Percentiles rank a stretch among this genome's conserved stretches.
Conservation (phyloP, 2,329 filamentous ascomycete genomes). For the Diaporthe aspalathi region DNA sequence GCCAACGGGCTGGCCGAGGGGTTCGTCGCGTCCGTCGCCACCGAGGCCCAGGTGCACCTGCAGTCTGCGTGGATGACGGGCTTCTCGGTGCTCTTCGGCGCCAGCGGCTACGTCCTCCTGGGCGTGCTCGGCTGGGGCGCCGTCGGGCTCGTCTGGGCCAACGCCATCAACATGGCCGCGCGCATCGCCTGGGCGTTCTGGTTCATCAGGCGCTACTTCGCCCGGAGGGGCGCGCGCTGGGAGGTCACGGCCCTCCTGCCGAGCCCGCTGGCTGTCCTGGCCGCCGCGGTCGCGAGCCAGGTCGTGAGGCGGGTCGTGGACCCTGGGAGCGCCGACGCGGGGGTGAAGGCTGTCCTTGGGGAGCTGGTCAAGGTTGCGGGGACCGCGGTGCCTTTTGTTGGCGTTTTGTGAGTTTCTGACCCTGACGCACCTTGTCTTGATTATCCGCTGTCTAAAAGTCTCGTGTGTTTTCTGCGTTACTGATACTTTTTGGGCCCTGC, state of each 20-base stretch:
- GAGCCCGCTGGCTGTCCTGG: slow-evolving; percentile 54
- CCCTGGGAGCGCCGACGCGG: slow-evolving; percentile 44
- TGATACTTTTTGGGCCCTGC: slow-evolving; percentile 45
- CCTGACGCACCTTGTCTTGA: slow-evolving; percentile 1
- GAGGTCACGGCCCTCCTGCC: slow-evolving; percentile 57
- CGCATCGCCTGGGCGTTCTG: slow-evolving; percentile 82
- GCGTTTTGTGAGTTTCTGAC: slow-evolving; percentile 68
- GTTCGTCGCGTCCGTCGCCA: slow-evolving; percentile 90
- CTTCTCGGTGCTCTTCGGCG: slow-evolving; percentile 82
- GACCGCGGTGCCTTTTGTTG: slow-evolving; percentile 63
- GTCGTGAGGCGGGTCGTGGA: slow-evolving; percentile 50
- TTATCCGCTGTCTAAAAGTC: slow-evolving; percentile 39
- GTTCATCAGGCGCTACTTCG: slow-evolving; percentile 78
- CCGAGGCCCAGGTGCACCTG: slow-evolving; percentile 75
- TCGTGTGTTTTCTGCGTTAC: slow-evolving; percentile 44
- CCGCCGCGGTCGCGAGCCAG: slow-evolving; percentile 57
- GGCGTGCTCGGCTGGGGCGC: slow-evolving; percentile 77
- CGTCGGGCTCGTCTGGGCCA: slow-evolving; percentile 84
- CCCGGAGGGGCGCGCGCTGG: slow-evolving; percentile 55
- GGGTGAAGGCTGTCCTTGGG: slow-evolving; percentile 43
- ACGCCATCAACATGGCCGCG: slow-evolving; percentile 88
- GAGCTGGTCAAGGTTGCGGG: slow-evolving; percentile 61
- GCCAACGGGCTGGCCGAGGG: slow-evolving; percentile 93
- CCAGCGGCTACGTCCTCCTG: slow-evolving; percentile 80
- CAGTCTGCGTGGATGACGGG: slow-evolving; percentile 87